Base-by-base conservation (phyloP, 371 early-diverging fungal species). In the Actinomucor elegans region DNA sequence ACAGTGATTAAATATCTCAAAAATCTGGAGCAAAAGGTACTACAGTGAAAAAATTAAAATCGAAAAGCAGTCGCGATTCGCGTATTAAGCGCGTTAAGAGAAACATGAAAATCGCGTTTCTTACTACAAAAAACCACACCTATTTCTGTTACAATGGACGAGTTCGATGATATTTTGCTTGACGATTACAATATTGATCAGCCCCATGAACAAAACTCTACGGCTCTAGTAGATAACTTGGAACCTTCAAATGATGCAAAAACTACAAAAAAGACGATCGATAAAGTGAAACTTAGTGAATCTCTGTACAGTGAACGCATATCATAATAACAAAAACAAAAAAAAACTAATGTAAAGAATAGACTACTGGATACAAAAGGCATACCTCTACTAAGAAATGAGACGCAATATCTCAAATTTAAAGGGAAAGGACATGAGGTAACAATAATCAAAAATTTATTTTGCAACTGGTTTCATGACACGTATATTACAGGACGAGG, bases 381-480 rank as follows among this genome's bases (percentile, higher is more conserved):
- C 8, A 15, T 75, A 35, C 32, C 52, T 4, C 32, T 61, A 26
- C 21, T 75, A 36, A 60, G 56, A 20, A 56, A 47, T 23, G 59
- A 72, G 57, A 49, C 52, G 11, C 52, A 58, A n/a, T 41, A 52
- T 23, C 28, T 75, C 14, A 33, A 47, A 14, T 75, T 75, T 31
- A 37, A 50, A 37, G 73, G 70, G 27, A 69, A 55, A 56, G 64
- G 67, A 10, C 41, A 60, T 21, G 75, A 71, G 50, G 74, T 62
- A 55, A 36, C 4, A 24, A 27, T 11, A 40, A n/a, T 9, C 2
- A 5, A 10, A 36, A 31, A 8, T n/a, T n/a, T n/a, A n/a, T n/a
- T n/a, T n/a, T n/a, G n/a, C n/a, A n/a, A n/a, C n/a, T n/a, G n/a
- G n/a, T n/a, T n/a, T n/a, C n/a, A n/a, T n/a, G n/a, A n/a, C n/a